phyloP scores from a whole-genome alignment of 768 basidiomycete species.

The Pleurotus platypus region DNA sequence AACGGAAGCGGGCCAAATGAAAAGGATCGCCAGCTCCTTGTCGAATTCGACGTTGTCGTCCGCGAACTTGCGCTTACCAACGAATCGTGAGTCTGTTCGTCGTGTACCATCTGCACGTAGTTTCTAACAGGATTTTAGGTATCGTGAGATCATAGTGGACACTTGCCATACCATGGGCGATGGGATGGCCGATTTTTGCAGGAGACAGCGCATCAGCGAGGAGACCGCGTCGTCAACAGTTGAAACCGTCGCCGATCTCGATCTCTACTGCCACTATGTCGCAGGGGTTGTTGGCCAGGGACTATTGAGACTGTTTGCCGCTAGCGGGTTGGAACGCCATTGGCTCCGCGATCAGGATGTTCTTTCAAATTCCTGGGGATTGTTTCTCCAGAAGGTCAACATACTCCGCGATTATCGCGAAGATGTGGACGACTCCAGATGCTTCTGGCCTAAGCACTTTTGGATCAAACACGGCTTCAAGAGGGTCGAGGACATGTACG shows the following conservation, averaged over 20 bases:
- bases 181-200: conserved; percentile 3
- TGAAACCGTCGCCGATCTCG: neutral
- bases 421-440: conserved; percentile 1
- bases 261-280: conserved; percentile 2
- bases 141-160: neutral
- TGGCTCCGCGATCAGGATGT: conserved; percentile 1
- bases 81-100: neutral
- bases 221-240: neutral
- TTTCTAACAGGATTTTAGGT: neutral
- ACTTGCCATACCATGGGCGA: neutral
- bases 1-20: conserved; percentile 6
- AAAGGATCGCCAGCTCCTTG: neutral
- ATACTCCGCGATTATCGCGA: neutral
- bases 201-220: neutral
- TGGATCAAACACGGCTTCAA: conserved; percentile 3
- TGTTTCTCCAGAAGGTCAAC: conserved; percentile 3
- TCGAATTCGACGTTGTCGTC: conserved; percentile 3
- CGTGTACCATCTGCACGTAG: neutral
- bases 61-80: neutral
- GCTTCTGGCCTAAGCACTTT: neutral
- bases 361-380: neutral
- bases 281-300: neutral
- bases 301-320: neutral
- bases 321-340: neutral
- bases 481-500: neutral